Base-by-base conservation (phyloP, 2,329 filamentous ascomycete species). In the Elsinoe batatas region DNA sequence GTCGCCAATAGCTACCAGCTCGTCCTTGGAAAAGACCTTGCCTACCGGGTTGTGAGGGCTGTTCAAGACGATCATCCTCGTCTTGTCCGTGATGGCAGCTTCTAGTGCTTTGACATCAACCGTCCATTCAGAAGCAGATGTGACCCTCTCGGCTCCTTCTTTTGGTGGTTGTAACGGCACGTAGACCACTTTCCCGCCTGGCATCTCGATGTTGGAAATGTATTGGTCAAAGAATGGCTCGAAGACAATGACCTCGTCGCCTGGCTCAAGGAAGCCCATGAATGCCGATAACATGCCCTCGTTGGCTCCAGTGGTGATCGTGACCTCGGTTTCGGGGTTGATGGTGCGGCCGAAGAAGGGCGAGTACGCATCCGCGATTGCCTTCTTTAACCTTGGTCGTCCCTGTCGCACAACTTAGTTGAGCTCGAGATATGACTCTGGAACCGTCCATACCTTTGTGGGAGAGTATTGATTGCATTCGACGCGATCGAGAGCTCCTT, bases 141-240 rank as follows among this genome's bases (percentile, higher is more conserved):
- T 88, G 0, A 88, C 95, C 71, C 84, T 81, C 37, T 78, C 81
- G 3, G 83, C 85, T 51, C 93, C 93, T 44, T 89, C 83, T 60
- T 80, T 78, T 8, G 93, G 93, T 26, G 93, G 91, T 59, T 93
- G 87, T 68, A 98, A 77, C n/a, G 93, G 91, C 20, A 97, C 91
- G 68, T 96, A 97, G 63, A 91, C 85, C 61, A 97, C 88, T 68
- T 85, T 94, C 62, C 93, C 93, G 53, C 93, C 93, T 0, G 93
- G 84, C 91, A 98, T 97, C 71, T 96, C 88, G 61, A 98, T 97
- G 72, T 98, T 98, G 76, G 85, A 90, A 62, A 98, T 95, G 70
- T 97, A 95, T 83, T 98, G 93, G 72, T 98, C 93, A 69, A 97
- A 98, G 74, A 96, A 98, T 10, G 93, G 93, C 74, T 98, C 93